These are phyloP conservation scores for Talaromyces liani DNA, from an alignment of 495 filamentous ascomycete genomes.

Conservation along the genomic window DNA sequence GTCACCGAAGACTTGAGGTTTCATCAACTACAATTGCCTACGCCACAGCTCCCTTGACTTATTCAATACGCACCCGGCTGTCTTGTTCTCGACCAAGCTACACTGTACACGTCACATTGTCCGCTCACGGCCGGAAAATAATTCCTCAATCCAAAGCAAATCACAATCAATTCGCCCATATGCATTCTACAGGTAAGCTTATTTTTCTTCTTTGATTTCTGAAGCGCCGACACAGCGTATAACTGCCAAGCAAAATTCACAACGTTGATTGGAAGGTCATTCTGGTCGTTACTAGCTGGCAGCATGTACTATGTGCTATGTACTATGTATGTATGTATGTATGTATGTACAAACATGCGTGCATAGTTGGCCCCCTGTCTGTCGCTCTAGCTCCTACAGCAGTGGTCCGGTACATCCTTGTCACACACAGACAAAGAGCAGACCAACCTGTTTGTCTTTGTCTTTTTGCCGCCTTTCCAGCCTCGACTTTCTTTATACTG, in stretches of 20 bases:
- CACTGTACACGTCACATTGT: not conserved
- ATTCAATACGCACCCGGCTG: not conserved
- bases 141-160: not conserved
- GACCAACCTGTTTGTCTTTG: not conserved
- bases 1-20: not conserved
- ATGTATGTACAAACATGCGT: not conserved
- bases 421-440: constrained; percentile 8
- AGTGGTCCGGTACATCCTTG: constrained; percentile 5
- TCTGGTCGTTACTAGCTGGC: constrained; percentile 1
- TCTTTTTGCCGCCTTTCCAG: not conserved
- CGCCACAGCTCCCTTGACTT: not conserved
- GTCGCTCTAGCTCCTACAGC: not conserved
- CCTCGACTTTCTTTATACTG: constrained; percentile 1
- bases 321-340: not conserved
- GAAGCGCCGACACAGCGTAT: not conserved
- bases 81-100: not conserved
- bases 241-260: not conserved
- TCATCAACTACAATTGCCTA: not conserved
- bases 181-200: constrained; percentile 7
- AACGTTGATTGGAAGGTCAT: constrained; percentile 7
- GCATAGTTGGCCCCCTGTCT: constrained; percentile 5
- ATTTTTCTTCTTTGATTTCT: constrained; percentile 1
- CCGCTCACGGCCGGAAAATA: not conserved
- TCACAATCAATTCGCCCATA: not conserved
- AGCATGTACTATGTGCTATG: not conserved